Base-by-base conservation (phyloP, 306 rosid genomes). In the Carpinus viminea region DNA sequence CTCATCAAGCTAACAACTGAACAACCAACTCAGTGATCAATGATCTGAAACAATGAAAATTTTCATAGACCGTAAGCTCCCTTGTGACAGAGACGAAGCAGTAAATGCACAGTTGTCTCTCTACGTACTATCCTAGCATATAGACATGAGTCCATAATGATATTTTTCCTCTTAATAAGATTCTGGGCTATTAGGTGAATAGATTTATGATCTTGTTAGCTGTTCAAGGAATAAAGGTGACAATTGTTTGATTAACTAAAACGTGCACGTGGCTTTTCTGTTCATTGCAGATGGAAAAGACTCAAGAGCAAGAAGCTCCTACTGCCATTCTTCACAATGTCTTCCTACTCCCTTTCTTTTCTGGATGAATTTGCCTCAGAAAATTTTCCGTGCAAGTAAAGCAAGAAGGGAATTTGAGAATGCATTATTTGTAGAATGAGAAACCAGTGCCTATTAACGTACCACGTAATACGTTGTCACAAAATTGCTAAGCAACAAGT, bases 241-340 rank as follows among this genome's bases (percentile, higher is more conserved):
- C 2, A 51, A n/a, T 50, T 52, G 4, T 61, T 76, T 79, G 20
- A 68, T 71, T 28, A 50, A 50, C 72, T 60, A 50, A 74, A 34
- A 51, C n/a, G 8, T 45, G 64, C 60, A 55, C 54, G 12, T 15
- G 53, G 72, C 70, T 48, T 10, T 38, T 60, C 64, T 76, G 7
- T 74, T 74, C 77, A 74, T 73, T 79, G 76, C 92, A 93, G 99
- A 96, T 96, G 99, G 99, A 98, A 18, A 96, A 77, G 87, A 96
- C 98, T 76, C 98, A 96, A 79, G 93, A 95, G 91, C 93, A 93
- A 89, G 93, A 96, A 81, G 98, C 98, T 72, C 93, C 98, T 56
- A 97, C 99, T 26, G 36, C 70, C 3, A 7, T 28, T 64, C 8
- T 64, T 18, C 43, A 41, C 45, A 41, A 41, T 7, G 45, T 41